Base-by-base conservation (phyloP, 176 grass and related monocot species). In the Oryza glumipatula region DNA sequence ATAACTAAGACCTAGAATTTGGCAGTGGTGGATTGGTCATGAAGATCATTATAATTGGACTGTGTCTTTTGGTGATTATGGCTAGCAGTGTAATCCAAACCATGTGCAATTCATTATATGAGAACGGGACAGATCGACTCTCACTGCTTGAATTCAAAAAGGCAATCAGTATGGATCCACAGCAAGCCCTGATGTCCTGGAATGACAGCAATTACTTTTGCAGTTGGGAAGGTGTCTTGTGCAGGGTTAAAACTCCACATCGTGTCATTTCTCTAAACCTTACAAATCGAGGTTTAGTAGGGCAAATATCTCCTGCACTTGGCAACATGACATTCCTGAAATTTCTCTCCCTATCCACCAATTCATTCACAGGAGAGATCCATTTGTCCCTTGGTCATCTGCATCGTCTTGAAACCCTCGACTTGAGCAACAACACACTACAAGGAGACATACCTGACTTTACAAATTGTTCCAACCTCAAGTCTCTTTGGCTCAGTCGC, bases 131-230 rank as follows among this genome's bases (percentile, higher is more conserved):
- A 51, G 48, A 51, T 51, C 4, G 4, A 0, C 14, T 49, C 47
- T 87, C 85, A 70, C 6, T 87, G 13, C 72, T 70, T 13, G 72
- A 76, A 9, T 82, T 88, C 80, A 88, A 39, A 52, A 63, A 71
- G 1, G 65, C 26, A 51, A 82, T 82, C 1, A 77, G 9, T 33
- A 30, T 44, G 0, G 86, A 88, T 51, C 26, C 65, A 52, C 23
- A 36, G 1, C 65, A 69, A n/a, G 9, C 69, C 1, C 32, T 88
- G 9, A 6, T 11, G 1, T 88, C 80, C 2, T 87, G 78, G 85
- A 87, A 87, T 10, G 47, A 76, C 7, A 82, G 58, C 78, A 87
- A 0, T 5, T 15, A 60, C 8, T 75, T 73, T 2, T 87, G 77
- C 51, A 60, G 33, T 19, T 87, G 85, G 85, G 61, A 52, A 38